A percentile compares a stretch with the other conserved stretches of the same genome.
Evolutionary conservation across 2,329 filamentous ascomycete genomes (phyloP).

Genomic region (Fusarium equiseti): DNA sequence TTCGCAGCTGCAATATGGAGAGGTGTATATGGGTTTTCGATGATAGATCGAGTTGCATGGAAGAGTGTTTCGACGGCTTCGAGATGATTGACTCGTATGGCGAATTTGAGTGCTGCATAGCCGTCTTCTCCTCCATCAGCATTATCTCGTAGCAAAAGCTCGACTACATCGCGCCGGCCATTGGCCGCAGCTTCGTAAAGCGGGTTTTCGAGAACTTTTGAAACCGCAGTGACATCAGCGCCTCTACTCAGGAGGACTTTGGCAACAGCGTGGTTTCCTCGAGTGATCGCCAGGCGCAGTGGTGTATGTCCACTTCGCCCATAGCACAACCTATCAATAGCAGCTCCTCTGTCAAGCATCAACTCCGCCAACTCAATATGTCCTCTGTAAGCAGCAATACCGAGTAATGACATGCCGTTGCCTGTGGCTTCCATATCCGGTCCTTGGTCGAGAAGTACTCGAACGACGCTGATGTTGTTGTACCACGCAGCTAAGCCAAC

Average conservation of each 20-base stretch:
- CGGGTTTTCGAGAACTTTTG: accelerated
- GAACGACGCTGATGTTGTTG: not conserved
- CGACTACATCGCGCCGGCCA: accelerated
- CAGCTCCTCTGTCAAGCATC: not conserved
- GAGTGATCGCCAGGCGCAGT: not conserved
- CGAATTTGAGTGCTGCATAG: accelerated
- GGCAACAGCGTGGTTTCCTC: accelerated
- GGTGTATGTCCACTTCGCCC: not conserved
- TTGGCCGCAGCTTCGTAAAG: accelerated
- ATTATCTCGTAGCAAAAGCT: accelerated
- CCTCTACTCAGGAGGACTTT: accelerated
- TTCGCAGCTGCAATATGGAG: not conserved
- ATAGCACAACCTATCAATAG: not conserved
- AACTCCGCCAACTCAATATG: not conserved
- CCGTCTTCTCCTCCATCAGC: not conserved
- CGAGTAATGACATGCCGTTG: not conserved
- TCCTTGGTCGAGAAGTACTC: not conserved
- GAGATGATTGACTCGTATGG: accelerated
- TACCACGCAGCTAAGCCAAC: not conserved
- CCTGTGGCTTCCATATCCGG: not conserved
- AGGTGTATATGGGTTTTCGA: not conserved
- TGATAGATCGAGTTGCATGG: not conserved
- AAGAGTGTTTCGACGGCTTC: not conserved
- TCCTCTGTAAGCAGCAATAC: not conserved
- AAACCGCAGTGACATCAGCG: not conserved